Base-by-base conservation (phyloP, 129 eudicot species). In the Flaveria sonorensis region DNA sequence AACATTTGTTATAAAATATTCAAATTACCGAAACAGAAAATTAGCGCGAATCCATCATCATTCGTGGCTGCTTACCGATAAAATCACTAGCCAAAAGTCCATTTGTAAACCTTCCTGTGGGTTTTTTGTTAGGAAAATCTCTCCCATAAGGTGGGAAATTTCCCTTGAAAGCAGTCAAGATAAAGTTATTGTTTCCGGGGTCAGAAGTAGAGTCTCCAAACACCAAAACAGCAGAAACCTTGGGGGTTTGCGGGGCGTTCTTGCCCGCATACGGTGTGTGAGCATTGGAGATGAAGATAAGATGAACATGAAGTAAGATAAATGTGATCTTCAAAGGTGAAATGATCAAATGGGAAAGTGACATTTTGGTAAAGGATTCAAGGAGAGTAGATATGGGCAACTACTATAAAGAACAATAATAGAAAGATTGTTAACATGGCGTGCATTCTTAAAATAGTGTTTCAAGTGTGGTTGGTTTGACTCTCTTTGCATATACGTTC, bases 191-290 rank as follows among this genome's bases (percentile, higher is more conserved):
- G 79, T 91, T 91, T 52, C 97, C 97, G 5, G 97, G 90, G 68
- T 91, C 97, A 12, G 77, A 80, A 19, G 96, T 90, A 6, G 96
- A 90, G 81, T 90, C 96, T n/a, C 96, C 96, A 61, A 91, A 88
- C 51, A 91, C 78, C 40, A 91, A 78, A 64, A 86, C 30, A 21
- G 97, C 89, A 1, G 97, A 71, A 66, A 86, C 79, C 0, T 88
- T 72, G 2, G 55, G 75, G 70, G 48, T 75, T 47, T 63, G 40
- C 42, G 30, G 45, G 32, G 20, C 19, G 32, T 48, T 55, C 66
- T 63, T 75, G 15, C 26, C 50, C 51, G 61, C 61, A 15, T 63
- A 18, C 19, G 77, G 76, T 21, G 70, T 71, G 16, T 47, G 28
- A 50, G 84, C 79, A 79, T 80, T 43, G 64, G 78, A 51, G 55